These are phyloP conservation scores for Phytopythium montanum DNA, from an alignment of 352 stramenopile species.

Conservation along the genomic window DNA sequence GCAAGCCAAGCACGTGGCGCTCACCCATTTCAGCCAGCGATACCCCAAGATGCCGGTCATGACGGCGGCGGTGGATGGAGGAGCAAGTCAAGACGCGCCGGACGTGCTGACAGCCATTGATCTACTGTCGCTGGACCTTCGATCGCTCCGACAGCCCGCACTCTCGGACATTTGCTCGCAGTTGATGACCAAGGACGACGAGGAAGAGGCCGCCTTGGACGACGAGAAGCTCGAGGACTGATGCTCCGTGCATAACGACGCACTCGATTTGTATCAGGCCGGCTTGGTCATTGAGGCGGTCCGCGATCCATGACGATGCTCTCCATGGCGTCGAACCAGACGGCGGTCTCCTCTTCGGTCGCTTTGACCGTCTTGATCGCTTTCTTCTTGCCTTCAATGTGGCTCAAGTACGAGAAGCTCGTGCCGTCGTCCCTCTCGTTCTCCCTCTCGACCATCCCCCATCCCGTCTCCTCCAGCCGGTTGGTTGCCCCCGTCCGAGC, in stretches of 20 bases:
- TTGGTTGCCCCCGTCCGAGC: background rate
- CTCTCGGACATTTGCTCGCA: slow-evolving; percentile 67
- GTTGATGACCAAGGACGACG: slow-evolving; percentile 44
- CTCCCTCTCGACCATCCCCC: background rate
- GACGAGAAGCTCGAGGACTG: slow-evolving; percentile 3
- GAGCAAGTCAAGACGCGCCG: slow-evolving; percentile 21
- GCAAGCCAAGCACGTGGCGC: slow-evolving; percentile 84
- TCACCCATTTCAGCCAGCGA: slow-evolving; percentile 96
- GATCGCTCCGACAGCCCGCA: slow-evolving; percentile 50
- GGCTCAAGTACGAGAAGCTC: background rate
- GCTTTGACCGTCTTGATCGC: background rate
- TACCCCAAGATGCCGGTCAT: slow-evolving; percentile 77
- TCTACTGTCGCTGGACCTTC: slow-evolving; percentile 68
- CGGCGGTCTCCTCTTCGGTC: background rate
- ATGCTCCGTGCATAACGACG: too few relatives aligned
- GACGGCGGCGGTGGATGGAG: background rate
- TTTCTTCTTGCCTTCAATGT: background rate
- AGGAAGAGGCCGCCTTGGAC: slow-evolving; percentile 16
- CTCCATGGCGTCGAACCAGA: background rate
- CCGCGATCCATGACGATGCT: background rate
- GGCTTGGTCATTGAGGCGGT: background rate
- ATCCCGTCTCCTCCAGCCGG: background rate
- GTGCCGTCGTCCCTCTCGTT: background rate
- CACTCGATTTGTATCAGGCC: too few relatives aligned
- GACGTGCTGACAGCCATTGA: slow-evolving; percentile 71